Evolutionary conservation across 2,329 filamentous ascomycete species (phyloP).

Genomic region (Penicillium nordicum): DNA sequence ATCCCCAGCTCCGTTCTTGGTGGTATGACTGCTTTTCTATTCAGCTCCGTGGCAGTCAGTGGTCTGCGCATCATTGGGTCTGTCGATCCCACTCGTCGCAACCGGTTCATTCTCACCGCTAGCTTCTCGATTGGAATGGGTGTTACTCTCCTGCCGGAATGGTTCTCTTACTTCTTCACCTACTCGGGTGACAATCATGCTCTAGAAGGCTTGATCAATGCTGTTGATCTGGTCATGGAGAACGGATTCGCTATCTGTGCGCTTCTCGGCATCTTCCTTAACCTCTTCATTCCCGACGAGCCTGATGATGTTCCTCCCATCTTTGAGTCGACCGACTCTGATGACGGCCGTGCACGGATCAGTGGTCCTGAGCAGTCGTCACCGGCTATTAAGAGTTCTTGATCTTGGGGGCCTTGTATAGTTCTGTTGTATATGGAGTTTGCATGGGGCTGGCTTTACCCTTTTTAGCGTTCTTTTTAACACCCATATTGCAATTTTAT

Average conservation of each 20-base stretch:
- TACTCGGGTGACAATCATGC: conserved; percentile 59
- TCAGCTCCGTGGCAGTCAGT: conserved; percentile 62
- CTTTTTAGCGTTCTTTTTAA: neutral
- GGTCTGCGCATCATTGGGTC: conserved; percentile 64
- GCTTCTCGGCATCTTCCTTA: conserved; percentile 68
- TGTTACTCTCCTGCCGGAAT: conserved; percentile 48
- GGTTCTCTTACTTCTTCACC: conserved; percentile 48
- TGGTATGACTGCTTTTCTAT: conserved; percentile 61
- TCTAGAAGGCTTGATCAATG: conserved; percentile 56
- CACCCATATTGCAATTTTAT: neutral
- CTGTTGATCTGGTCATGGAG: conserved; percentile 65
- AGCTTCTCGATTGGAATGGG: conserved; percentile 59
- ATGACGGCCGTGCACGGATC: conserved; percentile 16
- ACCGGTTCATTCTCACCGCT: conserved; percentile 64
- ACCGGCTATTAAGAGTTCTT: conserved; percentile 7
- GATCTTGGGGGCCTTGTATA: neutral
- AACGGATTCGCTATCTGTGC: conserved; percentile 63
- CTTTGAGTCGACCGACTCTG: conserved; percentile 22
- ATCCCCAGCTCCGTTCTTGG: conserved; percentile 55
- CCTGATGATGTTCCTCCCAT: conserved; percentile 59
- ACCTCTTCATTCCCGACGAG: conserved; percentile 70
- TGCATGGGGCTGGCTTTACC: neutral
- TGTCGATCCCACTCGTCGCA: conserved; percentile 61
- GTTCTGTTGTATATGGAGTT: neutral
- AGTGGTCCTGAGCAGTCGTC: neutral